phyloP scores from a whole-genome alignment of 1,139 yeast genomes.

The Arxiozyma heterogenica region DNA sequence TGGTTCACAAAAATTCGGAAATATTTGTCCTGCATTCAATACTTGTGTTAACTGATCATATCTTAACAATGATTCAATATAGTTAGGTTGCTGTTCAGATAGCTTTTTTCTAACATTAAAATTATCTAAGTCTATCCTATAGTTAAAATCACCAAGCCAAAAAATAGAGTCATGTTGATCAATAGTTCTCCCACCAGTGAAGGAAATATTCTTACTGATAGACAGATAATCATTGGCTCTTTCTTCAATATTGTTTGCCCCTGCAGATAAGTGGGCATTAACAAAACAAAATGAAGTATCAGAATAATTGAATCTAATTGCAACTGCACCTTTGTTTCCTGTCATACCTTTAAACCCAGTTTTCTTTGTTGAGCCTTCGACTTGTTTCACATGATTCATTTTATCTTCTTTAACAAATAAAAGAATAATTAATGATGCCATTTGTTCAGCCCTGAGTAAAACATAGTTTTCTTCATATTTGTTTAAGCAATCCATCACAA shows the following conservation, averaged over 20 bases:
- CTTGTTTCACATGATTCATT: conserved; percentile 47
- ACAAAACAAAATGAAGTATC: conserved; percentile 70
- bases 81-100: conserved; percentile 38
- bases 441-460: conserved; percentile 70
- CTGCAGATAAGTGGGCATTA: conserved; percentile 90
- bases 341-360: conserved; percentile 94
- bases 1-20: conserved; percentile 68
- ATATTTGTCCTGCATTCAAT: conserved; percentile 60
- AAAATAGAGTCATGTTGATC: conserved; percentile 77
- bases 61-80: conserved; percentile 46
- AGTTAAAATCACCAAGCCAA: conserved; percentile 92
- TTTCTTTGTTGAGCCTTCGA: conserved; percentile 73
- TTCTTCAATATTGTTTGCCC: conserved; percentile 65
- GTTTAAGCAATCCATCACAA: conserved; percentile 50
- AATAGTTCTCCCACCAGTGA: conserved; percentile 43
- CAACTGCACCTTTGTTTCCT: conserved; percentile 92
- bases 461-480: conserved; percentile 43
- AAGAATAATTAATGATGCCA: conserved; percentile 74
- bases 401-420: conserved; percentile 54
- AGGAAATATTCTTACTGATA: conserved; percentile 39
- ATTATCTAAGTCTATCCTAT: conserved; percentile 61
- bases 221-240: conserved; percentile 75
- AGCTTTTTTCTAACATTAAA: conserved; percentile 48
- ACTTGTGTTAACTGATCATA: conserved; percentile 72
- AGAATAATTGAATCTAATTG: conserved; percentile 70